These are phyloP conservation scores for Candida sp. DNA, from an alignment of 1,139 yeast species.

Conservation along the genomic window DNA sequence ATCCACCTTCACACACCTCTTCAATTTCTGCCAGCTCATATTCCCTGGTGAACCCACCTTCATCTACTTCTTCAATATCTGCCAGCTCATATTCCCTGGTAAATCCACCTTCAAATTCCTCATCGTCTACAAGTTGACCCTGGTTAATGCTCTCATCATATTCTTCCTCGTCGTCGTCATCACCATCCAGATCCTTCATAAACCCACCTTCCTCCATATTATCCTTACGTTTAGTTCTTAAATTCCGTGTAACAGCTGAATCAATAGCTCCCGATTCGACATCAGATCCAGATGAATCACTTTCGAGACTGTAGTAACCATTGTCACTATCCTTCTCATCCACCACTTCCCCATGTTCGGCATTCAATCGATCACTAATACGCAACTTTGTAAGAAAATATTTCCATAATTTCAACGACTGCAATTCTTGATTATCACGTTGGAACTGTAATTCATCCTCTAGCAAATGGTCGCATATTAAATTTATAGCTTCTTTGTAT, in stretches of 20 bases:
- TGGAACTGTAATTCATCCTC: slow-evolving; percentile 54
- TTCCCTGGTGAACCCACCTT: slow-evolving; percentile 13
- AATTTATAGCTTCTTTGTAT: slow-evolving; percentile 61
- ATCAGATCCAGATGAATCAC: slow-evolving; percentile 2
- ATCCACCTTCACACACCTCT: slow-evolving; percentile 1
- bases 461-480: slow-evolving; percentile 51
- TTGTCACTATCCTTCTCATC: slow-evolving; percentile 6
- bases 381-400: slow-evolving; percentile 66
- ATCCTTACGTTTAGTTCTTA: slow-evolving; percentile 1
- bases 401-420: slow-evolving; percentile 72
- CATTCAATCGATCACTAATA: slow-evolving; percentile 65
- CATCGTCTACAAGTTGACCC: slow-evolving; percentile 1
- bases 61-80: slow-evolving; percentile 4
- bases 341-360: slow-evolving; percentile 58
- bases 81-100: slow-evolving; percentile 5
- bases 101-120: slow-evolving; percentile 12
- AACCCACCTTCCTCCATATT: background rate
- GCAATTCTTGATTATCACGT: slow-evolving; percentile 40
- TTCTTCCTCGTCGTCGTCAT: background rate
- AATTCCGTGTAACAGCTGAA: slow-evolving; percentile 4
- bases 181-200: slow-evolving; percentile 6
- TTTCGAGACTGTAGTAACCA: background rate
- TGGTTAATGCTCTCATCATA: background rate
- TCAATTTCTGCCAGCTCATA: slow-evolving; percentile 5
- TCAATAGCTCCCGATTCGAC: background rate